Base-by-base conservation (phyloP, 2,329 filamentous ascomycete genomes). In the Lojkania enalia region DNA sequence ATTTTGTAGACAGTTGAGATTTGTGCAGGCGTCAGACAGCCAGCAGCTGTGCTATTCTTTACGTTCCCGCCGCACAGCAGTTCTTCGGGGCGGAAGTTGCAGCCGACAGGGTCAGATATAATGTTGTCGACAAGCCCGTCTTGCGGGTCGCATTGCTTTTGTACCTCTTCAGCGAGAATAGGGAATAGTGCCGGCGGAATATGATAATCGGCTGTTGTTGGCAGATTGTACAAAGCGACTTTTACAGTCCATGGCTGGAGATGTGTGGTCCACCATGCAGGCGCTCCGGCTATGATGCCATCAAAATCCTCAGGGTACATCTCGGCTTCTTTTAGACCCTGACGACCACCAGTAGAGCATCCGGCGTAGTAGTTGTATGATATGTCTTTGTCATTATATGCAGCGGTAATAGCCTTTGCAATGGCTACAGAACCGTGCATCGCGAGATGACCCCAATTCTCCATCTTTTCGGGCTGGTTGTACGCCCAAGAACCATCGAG, bases 311-410 rank as follows among this genome's bases (percentile, higher is more conserved):
- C 67, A 0, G 82, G 79, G 48, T 75, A 82, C 12, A 66, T 57
- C 51, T 84, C 74, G 0, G 78, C 74, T 5, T 75, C 74, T 41
- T 78, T 78, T 23, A 81, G 66, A 3, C 79, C 82, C 66, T 84
- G 79, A 0, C 81, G 71, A 1, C 82, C 81, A 5, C 83, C 82
- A 0, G 79, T 77, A 0, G 79, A 83, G 55, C 82, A 84, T 5
- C 82, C 82, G 2, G 77, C 57, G 48, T 77, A 84, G 61, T 84
- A 84, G 5, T 73, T 75, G 40, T 74, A 76, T 11, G 64, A 60
- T 1, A 72, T 69, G 0, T 63, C 55, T 6, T 58, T 68, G 2
- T 66, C 61, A 51, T 83, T 83, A 63, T 77, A 82, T 1, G 67
- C 64, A 21, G 74, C 55, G 1, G 74, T 70, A 9, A 83, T 60